Percentiles rank a stretch among this genome's conserved stretches.
phyloP scores from a whole-genome alignment of 345 rosid genomes.

The Eutrema heterophyllum region DNA sequence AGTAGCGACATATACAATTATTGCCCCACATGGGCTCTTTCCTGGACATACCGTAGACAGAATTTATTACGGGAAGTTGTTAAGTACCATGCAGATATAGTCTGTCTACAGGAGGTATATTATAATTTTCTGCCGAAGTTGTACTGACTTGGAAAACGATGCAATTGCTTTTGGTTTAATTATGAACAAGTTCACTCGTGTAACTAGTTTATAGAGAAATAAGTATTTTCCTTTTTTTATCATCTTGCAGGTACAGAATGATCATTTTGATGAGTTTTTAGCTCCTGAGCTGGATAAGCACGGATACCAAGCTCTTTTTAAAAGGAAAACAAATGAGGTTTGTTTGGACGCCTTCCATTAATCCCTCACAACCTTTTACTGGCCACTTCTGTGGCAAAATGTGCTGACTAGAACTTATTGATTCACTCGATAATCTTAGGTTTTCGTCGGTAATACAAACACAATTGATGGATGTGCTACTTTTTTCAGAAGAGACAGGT shows the following conservation, averaged over 20 bases:
- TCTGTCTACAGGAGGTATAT: conserved; percentile 92
- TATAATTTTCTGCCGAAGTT: not conserved
- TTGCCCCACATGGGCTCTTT: conserved; percentile 98
- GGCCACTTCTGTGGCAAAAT: not conserved
- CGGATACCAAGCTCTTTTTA: conserved; percentile 84
- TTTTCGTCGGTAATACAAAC: conserved; percentile 52
- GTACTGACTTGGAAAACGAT: not conserved
- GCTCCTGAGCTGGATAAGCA: conserved; percentile 94
- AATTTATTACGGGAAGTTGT: conserved; percentile 87
- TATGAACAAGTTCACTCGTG: not conserved
- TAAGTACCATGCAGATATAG: conserved; percentile 89
- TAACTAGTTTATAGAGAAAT: not conserved
- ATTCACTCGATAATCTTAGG: conserved; percentile 42
- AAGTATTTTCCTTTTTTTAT: not conserved
- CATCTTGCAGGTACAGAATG: conserved; percentile 76
- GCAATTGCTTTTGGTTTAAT: not conserved
- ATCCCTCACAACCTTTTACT: not conserved
- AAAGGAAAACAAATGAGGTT: conserved; percentile 93
- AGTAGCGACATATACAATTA: conserved; percentile 77
- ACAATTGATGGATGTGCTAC: conserved; percentile 95
- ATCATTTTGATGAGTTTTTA: conserved; percentile 88
- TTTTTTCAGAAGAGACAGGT: conserved; percentile 88
- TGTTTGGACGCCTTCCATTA: conserved; percentile 5
- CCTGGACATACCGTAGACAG: conserved; percentile 96
- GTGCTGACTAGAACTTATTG: not conserved